Evolutionary conservation across 2,329 filamentous ascomycete genomes (phyloP), one percentile per base, ranked within the genome.

Genomic region (Sporothrix globosa): DNA sequence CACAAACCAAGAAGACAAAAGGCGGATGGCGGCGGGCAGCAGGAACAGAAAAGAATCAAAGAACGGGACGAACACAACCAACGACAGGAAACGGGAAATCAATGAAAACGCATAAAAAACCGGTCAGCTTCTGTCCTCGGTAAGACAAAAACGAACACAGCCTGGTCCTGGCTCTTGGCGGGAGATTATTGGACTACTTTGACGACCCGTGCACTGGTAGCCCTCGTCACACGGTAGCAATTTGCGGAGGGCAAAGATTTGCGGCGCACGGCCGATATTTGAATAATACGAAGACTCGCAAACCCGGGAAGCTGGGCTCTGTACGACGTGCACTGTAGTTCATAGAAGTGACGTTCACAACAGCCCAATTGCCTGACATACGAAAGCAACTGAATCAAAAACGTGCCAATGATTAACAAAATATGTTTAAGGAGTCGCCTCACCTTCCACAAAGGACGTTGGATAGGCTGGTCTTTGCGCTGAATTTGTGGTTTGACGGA

Each of bases 211-310:
- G 56, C 30, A 19, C 6, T 30, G 56, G 27, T 34, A 9, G 19
- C 34, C 27, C 34, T 34, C 5, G 34, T 41, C 34, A 13, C 56
- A 60, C 30, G 14, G 56, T 60, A n/a, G 56, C 56, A 60, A 21
- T 60, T 41, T 41, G 56, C 56, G 56, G 56, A 60, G 30, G n/a
- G n/a, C 34, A 44, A 39, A 4, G 56, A 24, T 61, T 14, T 11
- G 56, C 56, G 34, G 56, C 11, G 56, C 56, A 44, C 39, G 34
- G 56, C 19, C 56, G 56, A 24, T 61, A 14, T 61, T 61, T 44
- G 56, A 24, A 24, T 24, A 61, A 24, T 24, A 44, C 56, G 56
- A 24, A 24, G 19, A 50, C 11, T 44, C 41, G 41, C 11, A 44
- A 44, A 17, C 11, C 41, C 14, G 41, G 41, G 41, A 44, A 34